These are phyloP conservation scores for Bjerkandera adusta DNA, from an alignment of 1,284 basidiomycete species.

Conservation along the genomic window DNA sequence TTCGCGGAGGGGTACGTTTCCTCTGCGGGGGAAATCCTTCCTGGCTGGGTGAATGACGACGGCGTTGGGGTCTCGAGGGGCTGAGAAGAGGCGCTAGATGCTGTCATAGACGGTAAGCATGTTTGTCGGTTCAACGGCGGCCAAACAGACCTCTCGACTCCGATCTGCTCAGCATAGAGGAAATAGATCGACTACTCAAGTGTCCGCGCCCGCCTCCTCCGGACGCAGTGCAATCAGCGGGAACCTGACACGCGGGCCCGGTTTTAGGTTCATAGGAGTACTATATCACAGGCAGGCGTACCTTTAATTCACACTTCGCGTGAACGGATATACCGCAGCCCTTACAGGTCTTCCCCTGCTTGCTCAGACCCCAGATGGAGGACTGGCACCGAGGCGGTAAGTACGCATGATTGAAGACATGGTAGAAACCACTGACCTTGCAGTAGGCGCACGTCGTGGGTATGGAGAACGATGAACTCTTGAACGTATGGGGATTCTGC, in stretches of 20 bases:
- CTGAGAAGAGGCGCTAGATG: conserved; percentile 16
- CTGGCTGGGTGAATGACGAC: conserved; percentile 51
- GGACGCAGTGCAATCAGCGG: conserved; percentile 62
- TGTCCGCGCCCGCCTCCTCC: conserved; percentile 20
- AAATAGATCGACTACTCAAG: conserved; percentile 18
- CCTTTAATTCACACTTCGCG: conserved; percentile 83
- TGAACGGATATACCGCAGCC: conserved; percentile 80
- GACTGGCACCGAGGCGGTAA: conserved; percentile 40
- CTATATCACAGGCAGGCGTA: conserved; percentile 25
- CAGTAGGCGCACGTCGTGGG: conserved; percentile 80
- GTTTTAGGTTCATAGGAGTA: not conserved
- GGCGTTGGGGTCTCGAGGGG: conserved; percentile 39
- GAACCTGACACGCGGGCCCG: conserved; percentile 45
- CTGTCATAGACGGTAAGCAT: conserved; percentile 8
- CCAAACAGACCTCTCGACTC: conserved; percentile 26
- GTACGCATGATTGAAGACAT: not conserved
- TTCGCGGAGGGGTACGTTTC: conserved; percentile 46
- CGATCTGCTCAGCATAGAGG: conserved; percentile 30
- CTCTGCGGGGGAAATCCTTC: conserved; percentile 36
- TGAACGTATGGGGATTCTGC: conserved; percentile 74
- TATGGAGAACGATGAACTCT: conserved; percentile 80
- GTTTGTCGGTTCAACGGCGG: too few species aligned
- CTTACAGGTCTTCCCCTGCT: conserved; percentile 82
- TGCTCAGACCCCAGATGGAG: conserved; percentile 82
- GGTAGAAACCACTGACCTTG: conserved; percentile 47